Base-by-base conservation (phyloP, 2,329 filamentous ascomycete genomes). In the Fusarium heterosporum region DNA sequence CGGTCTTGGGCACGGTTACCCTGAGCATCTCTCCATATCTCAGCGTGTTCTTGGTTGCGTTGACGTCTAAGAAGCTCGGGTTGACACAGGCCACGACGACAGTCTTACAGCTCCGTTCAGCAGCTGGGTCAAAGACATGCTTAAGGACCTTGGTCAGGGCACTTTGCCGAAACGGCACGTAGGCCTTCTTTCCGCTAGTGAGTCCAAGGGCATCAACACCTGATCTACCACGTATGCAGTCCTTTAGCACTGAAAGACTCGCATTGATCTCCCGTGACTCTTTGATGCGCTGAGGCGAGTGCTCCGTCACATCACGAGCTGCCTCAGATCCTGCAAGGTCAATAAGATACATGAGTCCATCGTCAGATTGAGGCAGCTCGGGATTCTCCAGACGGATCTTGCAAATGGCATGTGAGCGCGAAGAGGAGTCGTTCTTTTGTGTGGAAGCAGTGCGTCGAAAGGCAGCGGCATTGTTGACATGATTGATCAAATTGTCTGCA, bases 301-400 rank as follows among this genome's bases (percentile, higher is more conserved):
- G 81, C 6, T 64, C 63, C 0, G 71, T 70, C 2, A 78, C 70
- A 63, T 84, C 82, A 10, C 81, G 79, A 2, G 82, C 81, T 1
- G 76, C 77, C 62, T 86, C 84, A 9, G 82, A 84, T 1, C 83
- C 83, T 0, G 82, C 82, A 1, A 84, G 76, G 60, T 83, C 83
- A 47, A 85, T 71, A 3, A 84, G 76, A 65, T 81, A 84, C 5
- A 85, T 66, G 1, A 81, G 63, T 2, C 83, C 83, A 26, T 82
- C 80, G 16, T 78, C 74, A 4, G 71, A 71, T 3, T 65, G 60
- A 1, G 68, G 66, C 1, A 72, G 42, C 1, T 66, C 45, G 1
- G 72, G 71, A 38, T 80, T 76, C 56, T 76, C 72, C 56, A 83
- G 77, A 8, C 81, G 76, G 16, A 84, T 78, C 28, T 82, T 82